Base-by-base conservation (phyloP, 2,329 filamentous ascomycete genomes). In the Cordyceps tenuipes region DNA sequence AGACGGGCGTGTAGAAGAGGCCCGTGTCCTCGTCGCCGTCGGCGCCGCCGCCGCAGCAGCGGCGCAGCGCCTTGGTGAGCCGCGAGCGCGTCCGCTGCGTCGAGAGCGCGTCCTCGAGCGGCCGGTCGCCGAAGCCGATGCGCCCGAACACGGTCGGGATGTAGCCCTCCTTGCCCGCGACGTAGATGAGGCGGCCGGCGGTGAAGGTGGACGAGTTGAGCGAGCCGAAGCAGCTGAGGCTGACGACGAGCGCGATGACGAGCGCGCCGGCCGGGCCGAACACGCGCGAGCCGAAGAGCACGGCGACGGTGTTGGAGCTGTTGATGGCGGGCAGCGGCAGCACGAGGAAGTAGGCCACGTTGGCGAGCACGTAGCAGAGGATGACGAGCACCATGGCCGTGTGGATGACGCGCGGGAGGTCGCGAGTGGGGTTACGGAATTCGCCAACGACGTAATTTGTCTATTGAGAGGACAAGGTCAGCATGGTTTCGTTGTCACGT, bases 361-460 rank as follows among this genome's bases (percentile, higher is more conserved):
- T 99, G 65, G 93, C 93, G 54, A 97, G 80, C 36, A 97, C 79
- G 73, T 97, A 99, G 67, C 84, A 89, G 31, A 91, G 71, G 63
- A 99, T 97, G 61, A 99, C 93, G 49, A 97, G 78, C 2, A 94
- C 92, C 83, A 99, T 94, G 15, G 93, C 92, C 0, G 93, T 96
- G 75, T 99, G 94, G 61, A 99, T 96, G 29, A 97, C 92, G 23
- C 91, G 86, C 0, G 94, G 94, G 10, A 99, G 85, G 71, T 99
- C 94, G 64, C 91, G 86, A 52, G 83, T 83, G 0, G 94, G 91
- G 69, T 97, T 92, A 68, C 91, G 89, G 77, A 99, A 97, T 74
- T 99, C 94, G 67, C 92, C 94, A 0, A 95, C 91, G 7, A 99
- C 94, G 69, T 97, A 99, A 75, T 97, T 99, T 63, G 93, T 96